Base-by-base conservation (phyloP, 805 yeast species). In the Cyberlindnera meyerae region DNA sequence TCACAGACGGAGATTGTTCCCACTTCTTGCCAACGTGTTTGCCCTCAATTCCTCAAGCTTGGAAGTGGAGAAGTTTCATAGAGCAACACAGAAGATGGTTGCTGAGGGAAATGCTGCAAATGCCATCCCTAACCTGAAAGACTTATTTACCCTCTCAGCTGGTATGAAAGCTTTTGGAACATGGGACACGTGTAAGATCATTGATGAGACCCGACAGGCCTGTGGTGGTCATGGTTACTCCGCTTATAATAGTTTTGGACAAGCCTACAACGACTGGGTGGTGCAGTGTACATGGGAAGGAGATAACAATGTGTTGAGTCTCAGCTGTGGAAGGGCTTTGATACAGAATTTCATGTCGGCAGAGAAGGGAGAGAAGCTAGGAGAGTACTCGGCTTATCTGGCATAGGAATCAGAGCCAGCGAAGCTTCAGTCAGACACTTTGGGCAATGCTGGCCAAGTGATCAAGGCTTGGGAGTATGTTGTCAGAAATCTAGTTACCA, bases 221-320 rank as follows among this genome's bases (percentile, higher is more conserved):
- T 39, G 42, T 29, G 42, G 42, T 31, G 42, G 42, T 18, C 96
- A 85, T 61, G 97, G 96, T 22, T 88, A 88, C 63, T 84, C 95
- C 9, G 76, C 87, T 12, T 89, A 88, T 61, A 77, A 84, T 50
- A 95, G 87, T 0, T 88, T 88, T 57, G 95, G 93, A 28, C 82
- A 79, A 54, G 87, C 86, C 11, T 85, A 76, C 65, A 73, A 75
- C 43, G 97, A 88, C 60, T 90, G 95, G 85, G 96, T 82, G 13
- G 96, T 88, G 27, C 96, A 89, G 65, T 87, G 96, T 63, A 88
- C 96, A 18, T 89, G 96, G 97, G 97, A 88, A 68, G 97, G 97
- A 60, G 97, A 88, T 60, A 89, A 88, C 66, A 88, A 79, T 52
- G 82, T 88, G 26, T 69, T 88, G 46, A 82, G 86, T 3, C 75